Conservation (phyloP, 352 stramenopile genomes). For the Globisporangium orthogonon region DNA sequence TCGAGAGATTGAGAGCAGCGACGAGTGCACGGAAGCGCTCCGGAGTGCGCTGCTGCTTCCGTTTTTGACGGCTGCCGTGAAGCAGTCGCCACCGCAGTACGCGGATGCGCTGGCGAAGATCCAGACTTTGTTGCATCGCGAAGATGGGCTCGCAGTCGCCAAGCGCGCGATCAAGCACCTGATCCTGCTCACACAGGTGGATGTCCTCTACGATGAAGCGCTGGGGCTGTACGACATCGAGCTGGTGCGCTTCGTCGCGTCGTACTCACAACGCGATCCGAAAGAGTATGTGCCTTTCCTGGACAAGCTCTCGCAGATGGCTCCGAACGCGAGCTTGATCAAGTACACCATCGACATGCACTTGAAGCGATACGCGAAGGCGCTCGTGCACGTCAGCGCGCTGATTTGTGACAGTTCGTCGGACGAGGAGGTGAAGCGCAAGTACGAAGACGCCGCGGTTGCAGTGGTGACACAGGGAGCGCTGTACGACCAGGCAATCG, state of each 20-base stretch:
- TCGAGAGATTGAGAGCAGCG: slow-evolving; percentile 18
- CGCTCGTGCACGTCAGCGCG: slow-evolving; percentile 37
- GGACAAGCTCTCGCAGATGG: slow-evolving; percentile 33
- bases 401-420: slow-evolving; percentile 15
- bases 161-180: slow-evolving; percentile 67
- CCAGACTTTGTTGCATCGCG: slow-evolving; percentile 16
- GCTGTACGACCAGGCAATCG: slow-evolving; percentile 46
- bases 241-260: slow-evolving; percentile 53
- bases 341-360: slow-evolving; percentile 61
- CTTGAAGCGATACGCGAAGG: slow-evolving; percentile 32
- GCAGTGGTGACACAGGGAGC: slow-evolving; percentile 34
- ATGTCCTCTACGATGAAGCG: slow-evolving; percentile 56
- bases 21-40: slow-evolving; percentile 10
- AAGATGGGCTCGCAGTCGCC: slow-evolving; percentile 12
- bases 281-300: slow-evolving; percentile 67
- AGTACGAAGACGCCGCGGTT: slow-evolving; percentile 28
- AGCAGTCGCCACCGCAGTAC: slow-evolving; percentile 55
- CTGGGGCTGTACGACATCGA: slow-evolving; percentile 62
- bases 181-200: slow-evolving; percentile 64
- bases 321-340: slow-evolving; percentile 20
- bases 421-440: slow-evolving; percentile 4
- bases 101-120: slow-evolving; percentile 31
- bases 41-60: slow-evolving; percentile 43
- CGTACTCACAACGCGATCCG: slow-evolving; percentile 60
- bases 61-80: slow-evolving; percentile 57